Evolutionary conservation across 208 protist genomes (phyloP).

Genomic region (Angomonas deanei): DNA sequence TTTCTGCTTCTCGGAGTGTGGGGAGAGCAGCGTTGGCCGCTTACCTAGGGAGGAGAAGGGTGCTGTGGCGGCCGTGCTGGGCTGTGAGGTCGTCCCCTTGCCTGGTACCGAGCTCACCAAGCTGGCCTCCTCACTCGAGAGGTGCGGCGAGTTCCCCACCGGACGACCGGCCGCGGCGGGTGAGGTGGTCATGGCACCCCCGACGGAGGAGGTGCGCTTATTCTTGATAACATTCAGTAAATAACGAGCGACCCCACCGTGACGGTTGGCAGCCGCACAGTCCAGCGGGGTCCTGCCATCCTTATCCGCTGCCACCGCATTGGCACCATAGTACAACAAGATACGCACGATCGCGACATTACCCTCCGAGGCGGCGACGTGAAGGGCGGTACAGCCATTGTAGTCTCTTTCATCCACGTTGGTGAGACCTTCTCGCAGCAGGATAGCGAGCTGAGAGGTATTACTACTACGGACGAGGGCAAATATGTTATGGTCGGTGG

Average conservation of each 20-base stretch:
- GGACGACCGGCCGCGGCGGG: neutral
- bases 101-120: neutral
- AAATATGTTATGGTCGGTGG: conserved; percentile 70
- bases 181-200: neutral
- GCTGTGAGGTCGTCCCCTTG: neutral
- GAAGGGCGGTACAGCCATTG: conserved; percentile 82
- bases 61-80: neutral
- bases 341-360: conserved; percentile 72
- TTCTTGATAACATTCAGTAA: conserved; percentile 50
- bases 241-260: conserved; percentile 62
- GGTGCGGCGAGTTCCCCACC: no score
- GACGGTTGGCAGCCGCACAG: conserved; percentile 76
- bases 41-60: neutral
- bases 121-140: neutral
- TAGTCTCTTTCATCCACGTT: conserved; percentile 83
- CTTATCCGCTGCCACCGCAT: conserved; percentile 62
- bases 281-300: conserved; percentile 78
- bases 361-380: conserved; percentile 77
- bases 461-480: conserved; percentile 75
- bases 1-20: neutral
- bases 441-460: conserved; percentile 65
- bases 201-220: conserved; percentile 9
- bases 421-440: conserved; percentile 54
- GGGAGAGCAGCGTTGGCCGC: neutral
- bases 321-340: conserved; percentile 76